Evolutionary conservation across 1,284 basidiomycete genomes (phyloP), one percentile per base, ranked within the genome.

Genomic region (Trametes polyzona): DNA sequence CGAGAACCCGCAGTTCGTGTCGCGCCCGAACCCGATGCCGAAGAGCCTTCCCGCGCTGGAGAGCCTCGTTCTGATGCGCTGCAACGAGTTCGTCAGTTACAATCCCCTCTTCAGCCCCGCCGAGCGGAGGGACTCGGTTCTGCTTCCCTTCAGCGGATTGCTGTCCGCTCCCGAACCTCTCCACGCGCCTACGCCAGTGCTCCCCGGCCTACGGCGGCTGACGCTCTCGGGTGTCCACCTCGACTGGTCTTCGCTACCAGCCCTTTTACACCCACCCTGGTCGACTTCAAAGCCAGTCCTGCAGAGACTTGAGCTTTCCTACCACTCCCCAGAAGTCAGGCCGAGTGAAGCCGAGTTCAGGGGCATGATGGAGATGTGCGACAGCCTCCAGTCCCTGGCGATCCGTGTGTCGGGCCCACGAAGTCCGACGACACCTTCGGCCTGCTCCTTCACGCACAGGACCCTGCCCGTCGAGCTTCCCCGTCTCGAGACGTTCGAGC

Each of bases 61-160:
- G 69, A 76, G 73, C 14, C 67, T 86, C 36, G 75, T 76, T 23
- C 71, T 86, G 17, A 82, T 83, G 77, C 78, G 79, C 30, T 84
- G 80, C 68, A 84, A 83, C 62, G 79, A 82, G 53, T 83, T 78
- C 63, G 73, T 76, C 52, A 76, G 78, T 61, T 79, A 78, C 64
- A 71, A 70, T 12, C 70, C 71, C 21, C 65, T 69, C 36, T 83
- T 83, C 66, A 71, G 73, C 58, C 79, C 81, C 3, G 47, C 55
- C n/a, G 61, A 69, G 5, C 67, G 78, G 62, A 73, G 71, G 56
- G 67, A 70, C n/a, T 72, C 73, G 5, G 57, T 62, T 6, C 74
- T 76, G 50, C 70, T 80, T 19, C 69, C 69, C 37, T 67, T 74
- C 54, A 60, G 63, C 40, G 60, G 59, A 39, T 55, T 61, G 50